A percentile compares a stretch with the other conserved stretches of the same genome.
phyloP scores from a whole-genome alignment of 768 basidiomycete genomes.

The Hemileccinum rubropunctum region DNA sequence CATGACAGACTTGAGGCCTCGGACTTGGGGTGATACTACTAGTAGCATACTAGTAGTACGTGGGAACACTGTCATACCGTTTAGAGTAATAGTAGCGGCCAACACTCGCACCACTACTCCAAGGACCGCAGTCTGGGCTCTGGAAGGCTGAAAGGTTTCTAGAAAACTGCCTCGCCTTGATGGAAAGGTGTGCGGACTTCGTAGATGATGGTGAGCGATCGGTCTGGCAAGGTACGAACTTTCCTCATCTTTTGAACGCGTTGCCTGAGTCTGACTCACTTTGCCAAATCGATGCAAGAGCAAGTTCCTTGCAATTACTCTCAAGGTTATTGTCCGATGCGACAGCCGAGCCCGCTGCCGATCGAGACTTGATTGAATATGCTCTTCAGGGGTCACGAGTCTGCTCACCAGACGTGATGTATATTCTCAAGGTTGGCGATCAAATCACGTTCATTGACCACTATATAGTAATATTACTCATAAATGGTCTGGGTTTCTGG shows the following conservation, averaged over 20 bases:
- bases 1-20: too few species aligned
- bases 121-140: too few species aligned
- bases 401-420: not conserved
- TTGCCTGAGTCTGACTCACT: not conserved
- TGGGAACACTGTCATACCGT: too few species aligned
- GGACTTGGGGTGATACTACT: too few species aligned
- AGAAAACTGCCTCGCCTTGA: too few species aligned
- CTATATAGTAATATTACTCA: not conserved
- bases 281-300: not conserved
- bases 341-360: not conserved
- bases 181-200: not conserved
- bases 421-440: not conserved
- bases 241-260: not conserved
- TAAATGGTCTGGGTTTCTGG: not conserved
- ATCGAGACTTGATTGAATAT: not conserved
- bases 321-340: not conserved
- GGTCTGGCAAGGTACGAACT: not conserved
- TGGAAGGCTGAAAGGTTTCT: too few species aligned
- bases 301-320: not conserved
- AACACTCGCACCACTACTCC: too few species aligned
- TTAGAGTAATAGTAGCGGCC: too few species aligned
- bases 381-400: conserved; percentile 1
- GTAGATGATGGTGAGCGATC: not conserved
- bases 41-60: too few species aligned
- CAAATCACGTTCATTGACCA: not conserved